These are phyloP conservation scores for Aspergillus fischeri DNA, from an alignment of 2,329 filamentous ascomycete genomes.

Conservation along the genomic window DNA sequence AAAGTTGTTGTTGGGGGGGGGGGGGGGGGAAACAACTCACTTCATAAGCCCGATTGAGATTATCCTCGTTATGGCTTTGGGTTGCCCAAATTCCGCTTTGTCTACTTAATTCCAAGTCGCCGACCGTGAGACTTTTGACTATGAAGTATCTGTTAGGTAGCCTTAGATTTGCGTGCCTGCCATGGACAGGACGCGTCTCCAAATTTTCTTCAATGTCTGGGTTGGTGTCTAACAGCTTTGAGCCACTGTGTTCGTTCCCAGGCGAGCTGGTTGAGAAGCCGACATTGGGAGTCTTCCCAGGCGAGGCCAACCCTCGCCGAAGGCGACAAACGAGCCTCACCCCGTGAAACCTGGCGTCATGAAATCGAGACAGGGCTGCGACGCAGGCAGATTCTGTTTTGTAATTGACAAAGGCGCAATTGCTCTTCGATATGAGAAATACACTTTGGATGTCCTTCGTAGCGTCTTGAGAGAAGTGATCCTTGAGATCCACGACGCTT, in stretches of 20 bases:
- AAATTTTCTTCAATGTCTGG: conserved; percentile 4
- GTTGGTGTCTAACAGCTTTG: conserved; percentile 1
- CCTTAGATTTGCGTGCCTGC: conserved; percentile 19
- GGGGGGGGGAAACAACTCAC: conserved; percentile 44
- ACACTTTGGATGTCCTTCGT: conserved; percentile 75
- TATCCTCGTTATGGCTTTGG: conserved; percentile 86
- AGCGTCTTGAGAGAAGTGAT: conserved; percentile 80
- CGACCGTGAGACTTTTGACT: conserved; percentile 84
- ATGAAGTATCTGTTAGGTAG: conserved; percentile 79
- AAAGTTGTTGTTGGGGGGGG: too few species aligned
- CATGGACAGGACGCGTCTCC: conserved; percentile 13
- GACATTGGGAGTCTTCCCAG: conserved; percentile 25
- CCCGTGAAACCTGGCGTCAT: conserved; percentile 85
- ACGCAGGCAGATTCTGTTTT: conserved; percentile 72
- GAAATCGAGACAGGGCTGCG: conserved; percentile 74
- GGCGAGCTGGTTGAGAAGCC: conserved; percentile 50
- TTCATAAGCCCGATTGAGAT: conserved; percentile 75
- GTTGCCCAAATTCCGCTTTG: conserved; percentile 88
- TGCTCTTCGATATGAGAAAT: conserved; percentile 93
- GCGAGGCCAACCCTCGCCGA: conserved; percentile 53
- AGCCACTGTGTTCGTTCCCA: conserved; percentile 26
- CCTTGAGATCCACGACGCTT: conserved; percentile 76
- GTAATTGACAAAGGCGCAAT: conserved; percentile 96
- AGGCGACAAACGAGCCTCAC: conserved; percentile 82
- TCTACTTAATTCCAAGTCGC: conserved; percentile 87